Conservation (phyloP, 805 yeast genomes). For the Nakazawaea anatomiae region DNA sequence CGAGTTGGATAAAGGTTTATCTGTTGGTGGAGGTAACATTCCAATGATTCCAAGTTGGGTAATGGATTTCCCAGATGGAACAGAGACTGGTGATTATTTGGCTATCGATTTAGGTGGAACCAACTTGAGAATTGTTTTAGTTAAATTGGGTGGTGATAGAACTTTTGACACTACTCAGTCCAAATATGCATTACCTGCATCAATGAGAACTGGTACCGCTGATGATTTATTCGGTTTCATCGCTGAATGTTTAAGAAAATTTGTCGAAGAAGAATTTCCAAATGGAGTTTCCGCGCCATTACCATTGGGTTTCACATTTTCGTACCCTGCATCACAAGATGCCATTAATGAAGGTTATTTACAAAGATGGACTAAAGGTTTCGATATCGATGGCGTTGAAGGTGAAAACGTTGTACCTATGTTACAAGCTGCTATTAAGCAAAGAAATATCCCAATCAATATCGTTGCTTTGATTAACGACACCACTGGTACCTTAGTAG, state of each 20-base stretch:
- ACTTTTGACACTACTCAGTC: slow-evolving; percentile 83
- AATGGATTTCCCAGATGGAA: slow-evolving; percentile 86
- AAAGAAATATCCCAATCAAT: slow-evolving; percentile 64
- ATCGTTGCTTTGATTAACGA: slow-evolving; percentile 94
- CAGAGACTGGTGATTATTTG: slow-evolving; percentile 81
- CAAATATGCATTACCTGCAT: slow-evolving; percentile 73
- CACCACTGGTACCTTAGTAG: slow-evolving; percentile 95
- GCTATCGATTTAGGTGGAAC: slow-evolving; percentile 98
- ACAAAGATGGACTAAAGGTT: slow-evolving; percentile 98
- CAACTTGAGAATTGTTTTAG: slow-evolving; percentile 87
- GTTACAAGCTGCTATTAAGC: slow-evolving; percentile 71
- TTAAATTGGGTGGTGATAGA: slow-evolving; percentile 75
- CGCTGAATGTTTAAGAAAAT: slow-evolving; percentile 71
- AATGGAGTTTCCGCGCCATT: slow-evolving; percentile 49
- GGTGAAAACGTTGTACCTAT: slow-evolving; percentile 91
- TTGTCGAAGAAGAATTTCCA: slow-evolving; percentile 63
- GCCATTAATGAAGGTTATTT: slow-evolving; percentile 81
- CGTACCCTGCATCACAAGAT: slow-evolving; percentile 81
- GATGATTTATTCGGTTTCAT: slow-evolving; percentile 83
- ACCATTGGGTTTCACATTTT: slow-evolving; percentile 92
- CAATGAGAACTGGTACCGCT: slow-evolving; percentile 70
- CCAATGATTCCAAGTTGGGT: slow-evolving; percentile 99
- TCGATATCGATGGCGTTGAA: slow-evolving; percentile 88
- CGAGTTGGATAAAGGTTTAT: slow-evolving; percentile 80
- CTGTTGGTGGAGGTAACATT: slow-evolving; percentile 72